Conservation (phyloP, 2,329 filamentous ascomycete genomes). For the Trichoderma endophyticum region DNA sequence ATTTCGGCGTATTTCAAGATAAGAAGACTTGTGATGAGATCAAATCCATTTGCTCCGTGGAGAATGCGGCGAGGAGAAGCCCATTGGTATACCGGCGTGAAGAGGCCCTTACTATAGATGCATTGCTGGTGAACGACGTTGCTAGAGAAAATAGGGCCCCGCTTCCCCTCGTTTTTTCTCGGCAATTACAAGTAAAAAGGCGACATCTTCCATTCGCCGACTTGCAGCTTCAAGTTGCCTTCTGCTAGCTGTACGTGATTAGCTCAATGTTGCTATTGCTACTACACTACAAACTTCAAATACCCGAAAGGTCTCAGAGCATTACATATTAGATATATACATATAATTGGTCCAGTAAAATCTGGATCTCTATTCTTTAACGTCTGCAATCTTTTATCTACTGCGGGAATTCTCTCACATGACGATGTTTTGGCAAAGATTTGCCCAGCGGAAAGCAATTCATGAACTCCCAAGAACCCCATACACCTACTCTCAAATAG, state of each 20-base stretch:
- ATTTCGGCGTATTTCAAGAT: not conserved
- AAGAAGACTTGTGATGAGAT: not conserved
- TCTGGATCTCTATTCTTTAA: not conserved
- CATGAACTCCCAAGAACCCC: not conserved
- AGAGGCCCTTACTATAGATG: not conserved
- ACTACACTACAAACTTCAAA: not conserved
- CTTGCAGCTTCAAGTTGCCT: not conserved
- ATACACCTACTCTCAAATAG: not conserved
- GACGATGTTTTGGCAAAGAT: not conserved
- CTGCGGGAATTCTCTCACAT: not conserved
- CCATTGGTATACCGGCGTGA: not conserved
- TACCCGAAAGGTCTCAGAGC: not conserved
- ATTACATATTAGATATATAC: not conserved
- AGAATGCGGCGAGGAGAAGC: not conserved
- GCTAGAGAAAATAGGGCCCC: not conserved
- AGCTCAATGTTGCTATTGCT: not conserved
- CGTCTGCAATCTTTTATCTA: not conserved
- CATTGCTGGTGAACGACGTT: not conserved
- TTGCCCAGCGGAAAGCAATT: not conserved
- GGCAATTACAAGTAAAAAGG: not conserved
- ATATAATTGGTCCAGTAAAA: not conserved
- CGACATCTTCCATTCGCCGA: not conserved
- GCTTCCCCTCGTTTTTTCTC: not conserved
- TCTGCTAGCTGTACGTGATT: not conserved
- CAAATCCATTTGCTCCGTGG: not conserved